These are phyloP conservation scores for Penicillium canariense DNA, from an alignment of 495 filamentous ascomycete species.

Conservation along the genomic window DNA sequence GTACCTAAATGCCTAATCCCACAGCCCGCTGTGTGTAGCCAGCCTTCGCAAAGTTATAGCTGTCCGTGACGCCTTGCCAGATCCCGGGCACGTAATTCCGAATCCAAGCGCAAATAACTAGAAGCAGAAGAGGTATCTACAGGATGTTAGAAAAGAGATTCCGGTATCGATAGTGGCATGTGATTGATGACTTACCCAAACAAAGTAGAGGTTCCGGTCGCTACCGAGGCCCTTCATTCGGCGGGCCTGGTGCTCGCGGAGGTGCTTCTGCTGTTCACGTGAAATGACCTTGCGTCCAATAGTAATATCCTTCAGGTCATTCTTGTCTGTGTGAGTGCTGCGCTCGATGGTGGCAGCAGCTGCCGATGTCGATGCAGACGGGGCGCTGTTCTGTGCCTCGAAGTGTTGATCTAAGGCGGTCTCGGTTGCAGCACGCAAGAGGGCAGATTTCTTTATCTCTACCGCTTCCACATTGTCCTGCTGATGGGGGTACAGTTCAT, in stretches of 20 bases:
- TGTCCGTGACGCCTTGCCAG: conserved; percentile 45
- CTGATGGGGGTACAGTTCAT: conserved; percentile 70
- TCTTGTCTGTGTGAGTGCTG: conserved; percentile 31
- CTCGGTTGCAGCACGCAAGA: conserved; percentile 61
- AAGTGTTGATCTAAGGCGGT: conserved; percentile 66
- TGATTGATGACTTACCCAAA: conserved; percentile 75
- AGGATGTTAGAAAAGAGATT: conserved; percentile 23
- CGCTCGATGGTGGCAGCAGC: conserved; percentile 34
- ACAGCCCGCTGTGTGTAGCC: conserved; percentile 44
- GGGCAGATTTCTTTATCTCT: conserved; percentile 60
- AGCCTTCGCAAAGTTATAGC: conserved; percentile 44
- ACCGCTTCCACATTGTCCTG: conserved; percentile 40
- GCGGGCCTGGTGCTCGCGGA: conserved; percentile 66
- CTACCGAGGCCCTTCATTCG: conserved; percentile 71
- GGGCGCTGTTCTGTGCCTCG: conserved; percentile 51
- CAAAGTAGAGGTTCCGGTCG: conserved; percentile 78
- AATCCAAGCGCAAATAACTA: conserved; percentile 64
- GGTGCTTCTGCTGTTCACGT: conserved; percentile 69
- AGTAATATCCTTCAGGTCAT: conserved; percentile 44
- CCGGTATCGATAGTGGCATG: too few relatives aligned
- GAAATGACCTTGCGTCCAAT: conserved; percentile 53
- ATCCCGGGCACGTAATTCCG: conserved; percentile 57
- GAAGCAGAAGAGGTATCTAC: conserved; percentile 51
- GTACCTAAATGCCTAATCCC: conserved; percentile 33
- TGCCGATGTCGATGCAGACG: conserved; percentile 13